phyloP scores from a whole-genome alignment of 2,329 filamentous ascomycete species.

The Graphiopsis chlorocephala region DNA sequence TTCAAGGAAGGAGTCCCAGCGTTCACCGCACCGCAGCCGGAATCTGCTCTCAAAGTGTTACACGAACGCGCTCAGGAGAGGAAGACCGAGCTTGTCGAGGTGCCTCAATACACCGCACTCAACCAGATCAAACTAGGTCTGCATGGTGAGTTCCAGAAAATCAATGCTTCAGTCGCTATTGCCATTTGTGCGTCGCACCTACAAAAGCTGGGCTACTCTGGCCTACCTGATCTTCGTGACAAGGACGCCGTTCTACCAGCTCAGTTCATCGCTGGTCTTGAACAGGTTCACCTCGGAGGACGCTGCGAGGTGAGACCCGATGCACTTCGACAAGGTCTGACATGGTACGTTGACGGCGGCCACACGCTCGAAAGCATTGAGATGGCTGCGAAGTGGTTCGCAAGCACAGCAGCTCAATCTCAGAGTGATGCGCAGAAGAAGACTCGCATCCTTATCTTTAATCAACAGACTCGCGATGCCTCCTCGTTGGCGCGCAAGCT shows the following conservation, averaged over 20 bases:
- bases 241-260: conserved; percentile 51
- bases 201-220: conserved; percentile 40
- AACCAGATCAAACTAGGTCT: conserved; percentile 55
- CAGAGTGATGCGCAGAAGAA: conserved; percentile 32
- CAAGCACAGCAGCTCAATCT: conserved; percentile 29
- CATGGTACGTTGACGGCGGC: conserved; percentile 83
- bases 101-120: conserved; percentile 49
- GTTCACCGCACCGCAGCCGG: conserved; percentile 61
- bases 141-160: conserved; percentile 61
- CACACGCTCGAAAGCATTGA: conserved; percentile 83
- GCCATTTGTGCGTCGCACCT: conserved; percentile 61
- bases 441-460: conserved; percentile 73
- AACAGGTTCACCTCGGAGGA: conserved; percentile 67
- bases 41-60: conserved; percentile 55
- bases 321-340: conserved; percentile 48
- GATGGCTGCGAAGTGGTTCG: conserved; percentile 76
- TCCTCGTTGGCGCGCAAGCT: conserved; percentile 62
- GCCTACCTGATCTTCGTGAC: conserved; percentile 41
- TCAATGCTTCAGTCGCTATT: conserved; percentile 61
- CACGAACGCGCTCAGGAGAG: conserved; percentile 54
- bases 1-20: conserved; percentile 66
- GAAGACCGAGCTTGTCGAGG: conserved; percentile 47
- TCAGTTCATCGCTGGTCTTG: conserved; percentile 64
- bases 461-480: conserved; percentile 84
- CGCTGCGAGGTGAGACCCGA: conserved; percentile 69